Evolutionary conservation across 331 rosid species (phyloP), one percentile per base, ranked within the genome.

Genomic region (Pyracantha coccinea): DNA sequence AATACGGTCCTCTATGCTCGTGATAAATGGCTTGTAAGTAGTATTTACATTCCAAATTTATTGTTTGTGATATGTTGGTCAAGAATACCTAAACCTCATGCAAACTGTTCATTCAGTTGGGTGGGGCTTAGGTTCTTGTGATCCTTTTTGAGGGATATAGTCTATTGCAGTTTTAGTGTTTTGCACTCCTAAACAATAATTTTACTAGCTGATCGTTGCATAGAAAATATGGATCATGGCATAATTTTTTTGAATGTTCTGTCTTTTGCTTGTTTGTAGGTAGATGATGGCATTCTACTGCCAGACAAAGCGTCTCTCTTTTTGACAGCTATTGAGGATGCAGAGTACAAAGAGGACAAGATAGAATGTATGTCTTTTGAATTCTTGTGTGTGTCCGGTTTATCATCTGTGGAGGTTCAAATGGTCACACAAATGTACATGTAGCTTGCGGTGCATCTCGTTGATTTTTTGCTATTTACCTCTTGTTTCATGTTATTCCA

Each of bases 321-420:
- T 78, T 76, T 95, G 64, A 92, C 98, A 20, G 99, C 96, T 72
- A 95, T 95, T 41, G 99, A 95, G 83, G 99, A 95, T 81, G 90
- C 96, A 63, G 99, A 95, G 47, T 95, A 95, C 84, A 95, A 90
- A 88, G 98, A 95, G 6, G 99, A 95, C 86, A 95, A 95, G 86
- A 95, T 95, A 68, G 99, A 95, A 85, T 95, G 99, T 95, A 73
- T 84, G 99, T 67, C 75, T 72, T 63, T 67, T 81, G 69, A 76
- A 61, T 59, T 66, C 76, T 47, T 45, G 62, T 66, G 61, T 27
- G 66, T 69, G 62, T 60, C 55, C 1, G 1, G 4, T 50, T 50
- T 50, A 50, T 3, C 20, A 10, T 65, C 7, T 2, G 17, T 32
- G 52, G 5, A 35, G 4, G 2, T 58, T 16, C 41, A 61, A n/a